Base-by-base conservation (phyloP, 768 basidiomycete genomes). In the Hypholoma sublateritium region DNA sequence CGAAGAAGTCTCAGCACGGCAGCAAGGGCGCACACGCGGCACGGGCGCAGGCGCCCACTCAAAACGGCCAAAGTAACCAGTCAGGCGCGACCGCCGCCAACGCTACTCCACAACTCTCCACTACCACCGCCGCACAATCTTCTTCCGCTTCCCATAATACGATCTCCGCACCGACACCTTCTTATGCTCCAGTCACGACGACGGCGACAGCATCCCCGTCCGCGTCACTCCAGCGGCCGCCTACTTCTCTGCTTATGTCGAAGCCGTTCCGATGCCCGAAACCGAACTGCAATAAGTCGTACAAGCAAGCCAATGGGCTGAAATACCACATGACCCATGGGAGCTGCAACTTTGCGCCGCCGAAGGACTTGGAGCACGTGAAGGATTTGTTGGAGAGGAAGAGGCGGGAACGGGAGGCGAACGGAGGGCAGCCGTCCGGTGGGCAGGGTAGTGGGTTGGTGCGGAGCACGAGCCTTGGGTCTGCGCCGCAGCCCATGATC, bases 281-380 rank as follows among this genome's bases (percentile, higher is more conserved):
- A 70, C 86, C 91, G 0, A 93, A 94, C 61, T 98, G 95, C 78
- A 93, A 91, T 77, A 98, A 98, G 80, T 84, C 84, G 50, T 97
- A 96, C 79, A 96, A 96, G 78, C 94, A 96, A 72, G 92, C 92
- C 42, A 97, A 97, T 63, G 87, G 95, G 11, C 79, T 98, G 65
- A 96, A 97, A 77, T 95, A 95, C 73, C 93, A 95, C 72, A 87
- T 93, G 80, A 91, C 89, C 8, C 93, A 93, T 68, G 93, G 95
- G 8, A 88, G 87, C 60, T 98, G 95, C 73, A 94, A 93, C 70
- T 96, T 94, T 70, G 89, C 92, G 0, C 93, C 94, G 4, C 89
- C 89, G 35, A 93, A 94, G 71, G 89, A 91, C 56, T 70, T 91
- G 52, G 88, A 89, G 71, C 85, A 88, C 46, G 84, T 91, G 5